phyloP scores from a whole-genome alignment of 2,329 filamentous ascomycete genomes.

The Penicillium sclerotigenum region DNA sequence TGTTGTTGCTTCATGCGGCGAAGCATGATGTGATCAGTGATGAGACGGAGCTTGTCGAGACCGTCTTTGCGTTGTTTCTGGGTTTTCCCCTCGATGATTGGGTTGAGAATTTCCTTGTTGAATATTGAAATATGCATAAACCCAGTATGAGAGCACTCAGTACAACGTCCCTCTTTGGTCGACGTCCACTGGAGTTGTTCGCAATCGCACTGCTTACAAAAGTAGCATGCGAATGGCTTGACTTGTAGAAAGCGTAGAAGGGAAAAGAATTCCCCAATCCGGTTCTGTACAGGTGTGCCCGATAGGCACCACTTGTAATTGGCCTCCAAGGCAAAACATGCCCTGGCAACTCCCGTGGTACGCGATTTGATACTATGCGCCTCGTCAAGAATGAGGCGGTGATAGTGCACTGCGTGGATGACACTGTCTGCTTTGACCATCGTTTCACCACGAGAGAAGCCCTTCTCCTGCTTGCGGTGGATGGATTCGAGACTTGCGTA shows the following conservation, averaged over 20 bases:
- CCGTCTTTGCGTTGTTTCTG: slow-evolving; percentile 61
- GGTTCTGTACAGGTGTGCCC: slow-evolving; percentile 92
- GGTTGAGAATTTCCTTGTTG: slow-evolving; percentile 92
- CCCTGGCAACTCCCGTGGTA: slow-evolving; percentile 86
- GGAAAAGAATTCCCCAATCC: slow-evolving; percentile 96
- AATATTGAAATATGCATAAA: slow-evolving; percentile 76
- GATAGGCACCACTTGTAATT: slow-evolving; percentile 94
- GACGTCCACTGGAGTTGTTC: slow-evolving; percentile 80
- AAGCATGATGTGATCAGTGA: slow-evolving; percentile 93
- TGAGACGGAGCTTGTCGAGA: slow-evolving; percentile 75
- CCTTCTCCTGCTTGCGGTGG: slow-evolving; percentile 87
- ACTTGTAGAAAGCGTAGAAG: slow-evolving; percentile 88
- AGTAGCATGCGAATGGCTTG: slow-evolving; percentile 84
- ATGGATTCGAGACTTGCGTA: slow-evolving; percentile 80
- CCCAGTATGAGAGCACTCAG: slow-evolving; percentile 61
- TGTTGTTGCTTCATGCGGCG: slow-evolving; percentile 92
- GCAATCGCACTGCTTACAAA: slow-evolving; percentile 85
- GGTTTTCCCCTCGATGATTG: slow-evolving; percentile 59
- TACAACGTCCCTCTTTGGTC: slow-evolving; percentile 68
- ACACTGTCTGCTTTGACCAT: slow-evolving; percentile 74
- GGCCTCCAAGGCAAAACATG: slow-evolving; percentile 85
- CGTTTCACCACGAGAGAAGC: slow-evolving; percentile 76
- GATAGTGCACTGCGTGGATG: slow-evolving; percentile 82
- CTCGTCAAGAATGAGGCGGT: slow-evolving; percentile 90
- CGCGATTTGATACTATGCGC: slow-evolving; percentile 90